Evolutionary conservation across 2,329 filamentous ascomycete genomes (phyloP), one percentile per base, ranked within the genome.

Genomic region (Fusarium mexicanum): DNA sequence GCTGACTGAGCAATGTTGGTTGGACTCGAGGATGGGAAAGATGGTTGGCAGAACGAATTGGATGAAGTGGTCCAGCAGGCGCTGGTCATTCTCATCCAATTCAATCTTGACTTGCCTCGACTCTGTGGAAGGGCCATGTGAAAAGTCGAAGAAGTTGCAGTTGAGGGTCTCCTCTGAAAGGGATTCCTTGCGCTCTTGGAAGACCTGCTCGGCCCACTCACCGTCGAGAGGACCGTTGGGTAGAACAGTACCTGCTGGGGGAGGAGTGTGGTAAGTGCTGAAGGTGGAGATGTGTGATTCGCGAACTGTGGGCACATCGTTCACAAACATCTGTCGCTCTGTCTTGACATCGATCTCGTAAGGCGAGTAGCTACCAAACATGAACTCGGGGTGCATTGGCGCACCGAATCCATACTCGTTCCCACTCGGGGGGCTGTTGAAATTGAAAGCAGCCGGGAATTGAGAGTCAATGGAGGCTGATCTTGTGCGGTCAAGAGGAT

Each of bases 261-360:
- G 93, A 22, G 94, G 94, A 29, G 92, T 91, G 78, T 94, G 92
- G 81, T 91, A 96, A n/a, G 94, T 95, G 88, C 92, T 97, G 84
- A 97, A 98, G 31, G 95, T 97, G 1, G 95, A 97, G 43, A 95
- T 92, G 38, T 94, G 94, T 18, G 95, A 97, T 83, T 98, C 95
- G 75, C 91, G 88, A 69, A 96, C 87, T 20, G 95, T 93, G 9
- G 94, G 94, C 64, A 98, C 89, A 80, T 98, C 94, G 79, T 98
- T 94, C 83, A 98, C 91, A 83, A 94, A 98, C 87, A 97, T 95
- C 77, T 98, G 94, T 74, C 94, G 90, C 85, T 98, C 96, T 3
- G 95, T 98, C 88, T 96, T 97, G 86, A 98, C 93, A 82, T 98
- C 96, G 70, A 98, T 92, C 83, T 98, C 96, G 81, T 97, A 98